Conservation (phyloP, 352 stramenopile species). For the Chrysophaeum taylorii region DNA sequence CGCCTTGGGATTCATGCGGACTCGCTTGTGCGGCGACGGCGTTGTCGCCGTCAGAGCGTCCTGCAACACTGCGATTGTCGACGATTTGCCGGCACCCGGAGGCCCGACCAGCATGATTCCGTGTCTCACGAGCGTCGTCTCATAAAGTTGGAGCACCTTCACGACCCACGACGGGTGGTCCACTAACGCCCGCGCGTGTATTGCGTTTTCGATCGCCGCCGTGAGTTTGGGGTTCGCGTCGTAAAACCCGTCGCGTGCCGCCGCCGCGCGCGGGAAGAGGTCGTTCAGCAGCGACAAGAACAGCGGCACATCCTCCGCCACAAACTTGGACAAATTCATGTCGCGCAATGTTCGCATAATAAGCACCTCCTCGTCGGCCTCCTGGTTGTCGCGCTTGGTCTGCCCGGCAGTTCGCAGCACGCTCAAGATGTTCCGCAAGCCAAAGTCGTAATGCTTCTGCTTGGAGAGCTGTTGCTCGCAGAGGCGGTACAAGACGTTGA, state of each 20-base stretch:
- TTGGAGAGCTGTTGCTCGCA: conserved; percentile 77
- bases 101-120: conserved; percentile 87
- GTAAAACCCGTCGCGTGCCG: conserved; percentile 60
- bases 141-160: conserved; percentile 66
- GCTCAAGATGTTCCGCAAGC: conserved; percentile 71
- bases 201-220: conserved; percentile 39
- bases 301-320: conserved; percentile 75
- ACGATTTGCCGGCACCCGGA: conserved; percentile 64
- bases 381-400: conserved; percentile 75
- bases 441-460: conserved; percentile 83
- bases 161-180: conserved; percentile 71
- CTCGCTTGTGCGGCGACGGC: conserved; percentile 54
- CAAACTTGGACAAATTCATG: conserved; percentile 80
- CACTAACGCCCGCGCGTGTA: conserved; percentile 35
- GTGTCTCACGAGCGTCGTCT: conserved; percentile 77
- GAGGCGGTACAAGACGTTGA: conserved; percentile 75
- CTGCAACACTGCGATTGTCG: conserved; percentile 39
- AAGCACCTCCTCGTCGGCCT: conserved; percentile 68
- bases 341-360: conserved; percentile 74
- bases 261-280: conserved; percentile 68
- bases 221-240: conserved; percentile 46
- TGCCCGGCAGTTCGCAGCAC: conserved; percentile 71
- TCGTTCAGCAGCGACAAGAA: conserved; percentile 73
- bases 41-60: conserved; percentile 49
- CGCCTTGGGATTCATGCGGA: conserved; percentile 54